Conservation (phyloP, 75 land plant species). For the Cupressus sempervirens region DNA sequence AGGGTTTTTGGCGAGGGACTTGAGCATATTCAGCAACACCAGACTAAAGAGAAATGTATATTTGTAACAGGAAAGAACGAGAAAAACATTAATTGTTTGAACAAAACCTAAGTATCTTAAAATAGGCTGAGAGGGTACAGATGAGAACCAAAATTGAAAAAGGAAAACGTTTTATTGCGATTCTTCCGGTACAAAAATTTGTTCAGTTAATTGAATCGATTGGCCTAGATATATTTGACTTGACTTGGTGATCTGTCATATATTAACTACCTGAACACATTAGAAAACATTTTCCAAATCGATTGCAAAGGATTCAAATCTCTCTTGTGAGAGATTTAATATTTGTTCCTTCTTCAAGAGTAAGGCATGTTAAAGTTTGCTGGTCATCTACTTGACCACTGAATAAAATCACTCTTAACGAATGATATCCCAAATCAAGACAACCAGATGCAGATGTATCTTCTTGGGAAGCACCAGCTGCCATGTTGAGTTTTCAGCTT, state of each 20-base stretch:
- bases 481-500: not conserved
- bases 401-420: not conserved
- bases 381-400: not conserved
- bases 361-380: not conserved
- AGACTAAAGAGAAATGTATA: not conserved
- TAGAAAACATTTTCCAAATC: not conserved
- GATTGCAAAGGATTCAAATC: not conserved
- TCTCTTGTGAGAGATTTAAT: slow-evolving; percentile 3
- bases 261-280: not conserved
- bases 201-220: not conserved
- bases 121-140: not conserved
- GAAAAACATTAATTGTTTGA: not conserved
- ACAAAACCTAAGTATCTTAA: not conserved
- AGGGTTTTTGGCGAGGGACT: not conserved
- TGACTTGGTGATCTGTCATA: not conserved
- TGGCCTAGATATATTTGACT: not conserved
- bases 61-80: not conserved
- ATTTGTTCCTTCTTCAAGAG: not conserved
- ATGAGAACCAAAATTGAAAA: not conserved
- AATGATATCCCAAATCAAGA: not conserved
- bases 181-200: not conserved
- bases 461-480: not conserved
- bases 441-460: not conserved
- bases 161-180: not conserved
- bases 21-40: not conserved